Conservation (phyloP, 148 eudicot genomes). For the Fagopyrum tataricum region DNA sequence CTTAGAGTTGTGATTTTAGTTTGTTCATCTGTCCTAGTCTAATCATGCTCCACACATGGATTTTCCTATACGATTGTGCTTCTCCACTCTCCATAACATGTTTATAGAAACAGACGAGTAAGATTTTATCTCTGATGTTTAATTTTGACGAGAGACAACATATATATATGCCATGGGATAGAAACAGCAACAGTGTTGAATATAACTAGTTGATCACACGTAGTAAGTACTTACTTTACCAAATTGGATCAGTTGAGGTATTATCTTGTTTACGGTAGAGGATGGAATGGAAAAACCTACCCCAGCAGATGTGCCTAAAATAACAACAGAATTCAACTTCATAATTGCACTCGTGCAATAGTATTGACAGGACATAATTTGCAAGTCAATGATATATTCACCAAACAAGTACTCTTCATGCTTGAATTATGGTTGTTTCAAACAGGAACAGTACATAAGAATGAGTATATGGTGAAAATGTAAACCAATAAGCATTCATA, state of each 20-base stretch:
- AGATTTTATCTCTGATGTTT: background rate
- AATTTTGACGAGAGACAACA: background rate
- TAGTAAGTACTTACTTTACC: conserved; percentile 49
- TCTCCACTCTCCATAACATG: background rate
- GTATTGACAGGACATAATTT: background rate
- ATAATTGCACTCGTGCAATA: background rate
- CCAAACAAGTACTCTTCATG: background rate
- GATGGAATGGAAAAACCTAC: conserved; percentile 97
- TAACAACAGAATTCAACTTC: conserved; percentile 7
- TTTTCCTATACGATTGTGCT: background rate
- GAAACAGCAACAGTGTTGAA: background rate
- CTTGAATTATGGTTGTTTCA: background rate
- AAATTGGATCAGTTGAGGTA: conserved; percentile 77
- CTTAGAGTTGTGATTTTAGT: background rate
- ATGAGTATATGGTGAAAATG: background rate
- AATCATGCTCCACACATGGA: conserved; percentile 5
- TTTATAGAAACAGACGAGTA: conserved; percentile 2
- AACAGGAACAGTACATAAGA: background rate
- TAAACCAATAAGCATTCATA: background rate
- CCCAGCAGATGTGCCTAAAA: conserved; percentile 88
- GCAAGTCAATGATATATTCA: background rate
- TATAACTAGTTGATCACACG: background rate
- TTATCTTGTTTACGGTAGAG: conserved; percentile 68
- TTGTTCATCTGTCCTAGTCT: background rate
- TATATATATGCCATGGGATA: background rate